Evolutionary conservation across 768 basidiomycete genomes (phyloP).

Genomic region (Boletus vinaceobasis): DNA sequence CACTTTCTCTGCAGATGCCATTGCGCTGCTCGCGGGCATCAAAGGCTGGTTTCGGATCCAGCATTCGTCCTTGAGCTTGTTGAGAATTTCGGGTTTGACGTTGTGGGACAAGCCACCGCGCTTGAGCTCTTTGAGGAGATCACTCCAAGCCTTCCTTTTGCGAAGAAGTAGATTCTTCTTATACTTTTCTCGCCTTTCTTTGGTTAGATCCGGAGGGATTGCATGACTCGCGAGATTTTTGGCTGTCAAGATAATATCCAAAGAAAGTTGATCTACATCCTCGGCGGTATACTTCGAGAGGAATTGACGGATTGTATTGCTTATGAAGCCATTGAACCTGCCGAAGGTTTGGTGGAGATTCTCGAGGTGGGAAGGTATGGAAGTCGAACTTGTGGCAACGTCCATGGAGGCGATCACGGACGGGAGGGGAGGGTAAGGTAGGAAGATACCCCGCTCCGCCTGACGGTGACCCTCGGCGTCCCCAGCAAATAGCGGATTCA

Average conservation of each 20-base stretch:
- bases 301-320: slow-evolving; percentile 39
- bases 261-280: slow-evolving; percentile 52
- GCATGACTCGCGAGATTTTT: slow-evolving; percentile 50
- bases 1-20: slow-evolving; percentile 36
- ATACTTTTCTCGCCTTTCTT: slow-evolving; percentile 56
- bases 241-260: slow-evolving; percentile 60
- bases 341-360: slow-evolving; percentile 49
- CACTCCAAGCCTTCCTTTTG: slow-evolving; percentile 89
- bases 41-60: slow-evolving; percentile 68
- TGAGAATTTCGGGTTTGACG: slow-evolving; percentile 66
- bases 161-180: slow-evolving; percentile 71
- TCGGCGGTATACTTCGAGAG: slow-evolving; percentile 40
- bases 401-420: slow-evolving; percentile 1
- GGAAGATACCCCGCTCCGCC: slow-evolving; percentile 12
- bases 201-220: slow-evolving; percentile 40
- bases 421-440: background rate
- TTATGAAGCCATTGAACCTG: slow-evolving; percentile 47
- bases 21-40: slow-evolving; percentile 24
- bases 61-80: slow-evolving; percentile 47
- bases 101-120: slow-evolving; percentile 69
- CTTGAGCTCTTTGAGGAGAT: slow-evolving; percentile 86
- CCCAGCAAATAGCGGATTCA: slow-evolving; percentile 37
- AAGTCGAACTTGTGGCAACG: background rate
- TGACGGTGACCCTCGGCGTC: slow-evolving; percentile 32
- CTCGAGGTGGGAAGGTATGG: slow-evolving; percentile 37